These are phyloP conservation scores for Lavandula angustifolia DNA, from an alignment of 257 asterid species.

Conservation along the genomic window DNA sequence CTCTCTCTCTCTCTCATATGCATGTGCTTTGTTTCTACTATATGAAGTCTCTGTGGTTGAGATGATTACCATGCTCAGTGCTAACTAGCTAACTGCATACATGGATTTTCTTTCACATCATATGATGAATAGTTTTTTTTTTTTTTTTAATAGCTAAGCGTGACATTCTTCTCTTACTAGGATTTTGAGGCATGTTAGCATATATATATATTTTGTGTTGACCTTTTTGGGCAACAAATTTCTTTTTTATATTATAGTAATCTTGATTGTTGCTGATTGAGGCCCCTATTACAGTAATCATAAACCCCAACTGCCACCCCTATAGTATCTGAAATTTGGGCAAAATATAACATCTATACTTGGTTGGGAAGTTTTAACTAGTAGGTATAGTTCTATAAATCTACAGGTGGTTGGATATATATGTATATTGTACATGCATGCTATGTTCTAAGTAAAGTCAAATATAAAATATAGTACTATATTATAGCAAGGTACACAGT, in stretches of 20 bases:
- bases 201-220: neutral
- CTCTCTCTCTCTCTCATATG: constrained; percentile 24
- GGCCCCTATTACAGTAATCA: neutral
- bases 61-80: constrained; percentile 64
- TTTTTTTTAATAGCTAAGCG: constrained; percentile 34
- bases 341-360: constrained; percentile 17
- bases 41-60: constrained; percentile 49
- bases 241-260: neutral
- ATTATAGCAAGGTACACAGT: no score
- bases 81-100: constrained; percentile 70
- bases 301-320: constrained; percentile 24
- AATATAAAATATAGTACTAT: no score
- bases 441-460: no score
- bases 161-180: constrained; percentile 23
- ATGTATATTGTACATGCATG: no score
- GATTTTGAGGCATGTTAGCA: neutral
- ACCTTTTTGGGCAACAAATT: constrained; percentile 5
- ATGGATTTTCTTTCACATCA: constrained; percentile 26
- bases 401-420: constrained; percentile 26
- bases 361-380: constrained; percentile 23
- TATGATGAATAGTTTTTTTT: constrained; percentile 24
- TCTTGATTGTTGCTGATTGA: constrained; percentile 27
- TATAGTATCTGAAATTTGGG: constrained; percentile 4
- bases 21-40: constrained; percentile 62
- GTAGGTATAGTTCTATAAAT: constrained; percentile 26